Conservation (phyloP, 257 asterid species). For the Gynochthodes officinalis region DNA sequence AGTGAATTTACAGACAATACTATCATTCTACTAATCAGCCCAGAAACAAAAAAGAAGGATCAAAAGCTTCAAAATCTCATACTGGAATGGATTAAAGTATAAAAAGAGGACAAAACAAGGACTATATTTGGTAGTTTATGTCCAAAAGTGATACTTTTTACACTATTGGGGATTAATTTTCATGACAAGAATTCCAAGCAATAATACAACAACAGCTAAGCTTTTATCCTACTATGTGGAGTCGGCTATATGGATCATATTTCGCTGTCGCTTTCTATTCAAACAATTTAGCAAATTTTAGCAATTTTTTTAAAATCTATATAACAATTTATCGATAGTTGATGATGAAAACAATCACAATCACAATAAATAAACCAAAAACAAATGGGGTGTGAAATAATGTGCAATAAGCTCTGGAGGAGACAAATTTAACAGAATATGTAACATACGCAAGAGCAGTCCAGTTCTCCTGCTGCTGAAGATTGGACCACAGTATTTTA, state of each 20-base stretch:
- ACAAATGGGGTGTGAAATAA: neutral
- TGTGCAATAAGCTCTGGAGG: neutral
- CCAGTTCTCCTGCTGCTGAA: constrained; percentile 96
- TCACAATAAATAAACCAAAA: neutral
- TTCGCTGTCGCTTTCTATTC: too few relatives aligned
- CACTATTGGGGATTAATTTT: neutral
- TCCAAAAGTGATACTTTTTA: neutral
- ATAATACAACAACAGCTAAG: too few relatives aligned
- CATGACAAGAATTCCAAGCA: neutral
- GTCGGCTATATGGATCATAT: too few relatives aligned
- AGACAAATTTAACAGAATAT: neutral
- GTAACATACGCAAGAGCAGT: constrained; percentile 74
- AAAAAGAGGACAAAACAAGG: neutral
- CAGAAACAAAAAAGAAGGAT: neutral
- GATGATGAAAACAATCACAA: neutral
- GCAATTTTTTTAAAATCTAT: neutral
- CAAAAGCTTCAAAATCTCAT: neutral
- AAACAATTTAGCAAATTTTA: too few relatives aligned
- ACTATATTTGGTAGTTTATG: neutral
- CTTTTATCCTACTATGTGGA: too few relatives aligned
- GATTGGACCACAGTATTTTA: constrained; percentile 91
- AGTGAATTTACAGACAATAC: neutral
- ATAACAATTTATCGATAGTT: neutral
- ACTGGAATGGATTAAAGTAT: neutral
- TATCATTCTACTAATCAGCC: neutral